Conservation (phyloP, 345 rosid species). For the Rhodomyrtus tomentosa region DNA sequence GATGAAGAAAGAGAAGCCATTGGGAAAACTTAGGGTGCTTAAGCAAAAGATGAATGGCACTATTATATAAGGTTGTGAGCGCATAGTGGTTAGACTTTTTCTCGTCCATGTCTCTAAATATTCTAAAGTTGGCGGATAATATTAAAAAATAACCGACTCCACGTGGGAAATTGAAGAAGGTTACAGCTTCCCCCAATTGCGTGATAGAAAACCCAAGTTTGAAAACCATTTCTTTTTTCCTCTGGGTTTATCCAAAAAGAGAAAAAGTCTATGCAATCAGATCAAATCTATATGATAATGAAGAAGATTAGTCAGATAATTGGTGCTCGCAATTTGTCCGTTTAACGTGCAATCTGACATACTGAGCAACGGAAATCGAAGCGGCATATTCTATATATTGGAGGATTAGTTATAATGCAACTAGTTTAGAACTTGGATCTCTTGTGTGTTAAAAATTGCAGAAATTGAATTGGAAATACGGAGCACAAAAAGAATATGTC, state of each 20-base stretch:
- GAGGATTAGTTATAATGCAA: background rate
- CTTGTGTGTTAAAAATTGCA: background rate
- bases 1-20: conserved; percentile 7
- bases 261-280: background rate
- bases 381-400: background rate
- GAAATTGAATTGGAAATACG: background rate
- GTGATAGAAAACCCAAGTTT: background rate
- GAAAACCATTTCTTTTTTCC: background rate
- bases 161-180: background rate
- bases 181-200: background rate
- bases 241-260: background rate
- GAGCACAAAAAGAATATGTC: background rate
- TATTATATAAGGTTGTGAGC: background rate
- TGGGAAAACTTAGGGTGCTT: background rate
- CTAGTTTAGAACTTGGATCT: background rate
- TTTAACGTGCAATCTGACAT: background rate
- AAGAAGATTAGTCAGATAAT: background rate
- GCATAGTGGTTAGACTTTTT: background rate
- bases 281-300: background rate
- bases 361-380: background rate
- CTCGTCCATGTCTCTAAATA: background rate
- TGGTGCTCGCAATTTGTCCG: background rate
- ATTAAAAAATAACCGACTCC: background rate
- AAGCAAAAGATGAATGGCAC: background rate
- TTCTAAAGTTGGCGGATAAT: background rate